phyloP scores from a whole-genome alignment of 2,329 filamentous ascomycete genomes.

The Claviceps spartinae region DNA sequence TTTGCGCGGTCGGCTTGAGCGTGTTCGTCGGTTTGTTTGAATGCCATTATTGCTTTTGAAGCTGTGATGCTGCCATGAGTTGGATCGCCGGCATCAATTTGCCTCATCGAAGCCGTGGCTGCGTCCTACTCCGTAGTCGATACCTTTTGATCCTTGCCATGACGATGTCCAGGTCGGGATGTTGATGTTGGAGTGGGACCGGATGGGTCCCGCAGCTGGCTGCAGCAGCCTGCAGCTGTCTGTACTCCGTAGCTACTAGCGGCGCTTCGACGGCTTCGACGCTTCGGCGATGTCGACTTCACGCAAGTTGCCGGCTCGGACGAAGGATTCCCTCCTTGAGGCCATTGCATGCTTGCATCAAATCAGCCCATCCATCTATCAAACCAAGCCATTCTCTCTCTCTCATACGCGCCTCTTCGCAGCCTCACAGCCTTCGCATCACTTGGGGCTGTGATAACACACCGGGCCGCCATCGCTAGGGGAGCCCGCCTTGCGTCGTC shows the following conservation, averaged over 20 bases:
- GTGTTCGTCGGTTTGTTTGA: too few species aligned
- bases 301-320: background rate
- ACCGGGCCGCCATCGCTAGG: background rate
- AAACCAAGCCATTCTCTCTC: background rate
- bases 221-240: background rate
- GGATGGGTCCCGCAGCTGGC: background rate
- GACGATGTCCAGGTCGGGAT: too few species aligned
- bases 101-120: too few species aligned
- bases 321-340: slow-evolving; percentile 1
- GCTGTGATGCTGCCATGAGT: too few species aligned
- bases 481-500: background rate
- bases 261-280: background rate
- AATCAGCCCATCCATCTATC: background rate
- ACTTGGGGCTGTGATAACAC: background rate
- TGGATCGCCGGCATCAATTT: too few species aligned
- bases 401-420: background rate
- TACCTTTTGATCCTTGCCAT: too few species aligned
- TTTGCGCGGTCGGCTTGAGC: background rate
- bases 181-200: background rate
- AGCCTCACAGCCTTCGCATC: background rate
- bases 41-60: too few species aligned
- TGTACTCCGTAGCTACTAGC: background rate
- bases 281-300: background rate
- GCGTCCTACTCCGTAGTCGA: too few species aligned
- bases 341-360: background rate